Percentiles rank a stretch among this genome's conserved stretches.
These are phyloP conservation scores for Debaryomyces udenii DNA, from an alignment of 1,139 yeast genomes.

Conservation along the genomic window DNA sequence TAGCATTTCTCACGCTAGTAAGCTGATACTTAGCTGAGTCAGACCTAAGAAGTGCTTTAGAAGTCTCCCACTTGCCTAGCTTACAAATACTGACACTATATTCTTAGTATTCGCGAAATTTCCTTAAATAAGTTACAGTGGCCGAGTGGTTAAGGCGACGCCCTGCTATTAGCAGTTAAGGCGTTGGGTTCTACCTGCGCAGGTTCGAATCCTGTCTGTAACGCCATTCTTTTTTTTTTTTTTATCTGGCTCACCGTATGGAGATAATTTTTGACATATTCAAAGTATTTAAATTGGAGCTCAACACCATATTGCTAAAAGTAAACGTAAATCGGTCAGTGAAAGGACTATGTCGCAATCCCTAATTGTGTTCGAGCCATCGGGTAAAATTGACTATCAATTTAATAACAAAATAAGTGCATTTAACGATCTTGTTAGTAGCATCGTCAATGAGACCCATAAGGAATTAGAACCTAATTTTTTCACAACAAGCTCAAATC, in stretches of 20 bases:
- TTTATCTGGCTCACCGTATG: neutral
- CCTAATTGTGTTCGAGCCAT: slow-evolving; percentile 39
- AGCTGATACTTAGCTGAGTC: too few species aligned
- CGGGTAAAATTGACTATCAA: slow-evolving; percentile 44
- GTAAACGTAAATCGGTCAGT: neutral
- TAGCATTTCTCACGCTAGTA: too few species aligned
- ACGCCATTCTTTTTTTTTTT: slow-evolving; percentile 50
- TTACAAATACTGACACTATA: too few species aligned
- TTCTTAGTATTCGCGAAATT: too few species aligned
- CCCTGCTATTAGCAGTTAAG: slow-evolving; percentile 70
- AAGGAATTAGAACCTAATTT: slow-evolving; percentile 38
- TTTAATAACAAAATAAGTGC: slow-evolving; percentile 41
- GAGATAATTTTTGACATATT: too few species aligned
- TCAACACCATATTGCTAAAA: too few species aligned
- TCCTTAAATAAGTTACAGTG: slow-evolving; percentile 64
- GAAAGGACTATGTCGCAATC: slow-evolving; percentile 32
- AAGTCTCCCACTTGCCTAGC: too few species aligned
- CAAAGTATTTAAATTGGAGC: too few species aligned
- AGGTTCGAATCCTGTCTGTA: slow-evolving; percentile 90
- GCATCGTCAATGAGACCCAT: slow-evolving; percentile 42
- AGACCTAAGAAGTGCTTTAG: too few species aligned
- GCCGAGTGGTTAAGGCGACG: slow-evolving; percentile 91
- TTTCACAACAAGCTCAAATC: slow-evolving; percentile 34
- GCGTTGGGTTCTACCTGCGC: slow-evolving; percentile 86
- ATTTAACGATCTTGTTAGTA: slow-evolving; percentile 43